A percentile compares a stretch with the other conserved stretches of the same genome.
phyloP scores from a whole-genome alignment of 2,329 filamentous ascomycete species.

The Sclerotiophoma versabilis region DNA sequence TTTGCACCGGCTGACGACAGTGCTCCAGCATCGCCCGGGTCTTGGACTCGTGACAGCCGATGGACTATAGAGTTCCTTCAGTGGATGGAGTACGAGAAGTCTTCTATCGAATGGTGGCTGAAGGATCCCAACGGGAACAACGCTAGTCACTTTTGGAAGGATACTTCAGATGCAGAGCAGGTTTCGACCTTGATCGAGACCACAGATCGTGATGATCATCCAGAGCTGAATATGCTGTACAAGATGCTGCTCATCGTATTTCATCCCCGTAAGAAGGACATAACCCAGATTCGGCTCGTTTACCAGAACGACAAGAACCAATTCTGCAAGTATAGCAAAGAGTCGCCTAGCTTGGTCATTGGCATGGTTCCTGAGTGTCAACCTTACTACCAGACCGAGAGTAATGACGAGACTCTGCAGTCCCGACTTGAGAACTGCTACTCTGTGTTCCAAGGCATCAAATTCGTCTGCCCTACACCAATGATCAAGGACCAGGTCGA shows the following conservation, averaged over 20 bases:
- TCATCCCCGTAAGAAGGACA: neutral
- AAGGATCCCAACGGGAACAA: conserved; percentile 23
- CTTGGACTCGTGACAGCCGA: neutral
- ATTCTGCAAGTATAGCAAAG: neutral
- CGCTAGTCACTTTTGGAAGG: neutral
- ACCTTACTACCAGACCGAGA: conserved; percentile 1
- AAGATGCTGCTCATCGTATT: neutral
- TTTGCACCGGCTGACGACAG: neutral
- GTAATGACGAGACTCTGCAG: neutral
- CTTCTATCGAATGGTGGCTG: conserved; percentile 24
- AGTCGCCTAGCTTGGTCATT: neutral
- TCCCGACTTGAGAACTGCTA: neutral
- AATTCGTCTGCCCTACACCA: neutral
- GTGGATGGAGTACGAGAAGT: conserved; percentile 14
- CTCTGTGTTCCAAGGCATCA: too few relatives aligned
- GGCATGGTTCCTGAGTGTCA: neutral
- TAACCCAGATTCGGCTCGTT: neutral
- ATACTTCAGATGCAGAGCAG: neutral
- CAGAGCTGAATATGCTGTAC: neutral
- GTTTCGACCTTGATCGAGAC: neutral
- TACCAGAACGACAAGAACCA: neutral
- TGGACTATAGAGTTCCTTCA: conserved; percentile 25
- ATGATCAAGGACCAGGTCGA: neutral
- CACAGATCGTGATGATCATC: neutral
- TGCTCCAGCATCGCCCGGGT: neutral